A percentile compares a stretch with the other conserved stretches of the same genome.
Evolutionary conservation across 768 basidiomycete species (phyloP).

Genomic region (Leccinum pellstonianum): DNA sequence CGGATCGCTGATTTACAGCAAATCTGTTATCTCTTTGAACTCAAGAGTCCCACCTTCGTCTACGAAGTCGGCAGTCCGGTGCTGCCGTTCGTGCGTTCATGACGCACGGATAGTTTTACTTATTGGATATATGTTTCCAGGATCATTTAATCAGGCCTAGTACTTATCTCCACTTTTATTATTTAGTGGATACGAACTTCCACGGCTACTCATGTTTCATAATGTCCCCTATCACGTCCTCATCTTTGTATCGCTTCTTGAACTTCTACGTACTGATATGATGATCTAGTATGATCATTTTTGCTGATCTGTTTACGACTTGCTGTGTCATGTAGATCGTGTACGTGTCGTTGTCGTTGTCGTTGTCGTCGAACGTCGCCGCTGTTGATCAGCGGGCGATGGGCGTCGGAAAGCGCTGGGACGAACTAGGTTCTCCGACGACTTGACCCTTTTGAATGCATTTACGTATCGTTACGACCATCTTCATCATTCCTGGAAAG

Average conservation of each 20-base stretch:
- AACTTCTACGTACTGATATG: background rate
- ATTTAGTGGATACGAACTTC: conserved; percentile 6
- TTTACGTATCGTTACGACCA: background rate
- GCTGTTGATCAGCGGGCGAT: background rate
- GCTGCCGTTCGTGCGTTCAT: conserved; percentile 7
- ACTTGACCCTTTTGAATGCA: background rate
- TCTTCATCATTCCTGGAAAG: background rate
- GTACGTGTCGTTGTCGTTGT: background rate
- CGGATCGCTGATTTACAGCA: conserved; percentile 7
- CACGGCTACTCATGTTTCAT: background rate
- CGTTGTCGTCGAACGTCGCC: background rate
- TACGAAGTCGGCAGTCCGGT: conserved; percentile 9
- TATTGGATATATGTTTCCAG: conserved; percentile 11
- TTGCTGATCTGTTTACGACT: conserved; percentile 2
- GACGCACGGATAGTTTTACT: background rate
- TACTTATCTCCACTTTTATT: background rate
- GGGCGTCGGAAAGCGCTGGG: background rate
- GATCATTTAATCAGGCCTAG: conserved; percentile 5
- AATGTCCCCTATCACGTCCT: background rate
- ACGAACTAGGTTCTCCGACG: background rate
- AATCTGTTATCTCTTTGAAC: background rate
- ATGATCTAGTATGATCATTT: background rate
- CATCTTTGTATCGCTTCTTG: background rate
- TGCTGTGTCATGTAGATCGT: background rate
- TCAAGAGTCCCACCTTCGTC: background rate